Conservation (phyloP, 1,139 yeast species). For the Protomyces arabidopsidicola region DNA sequence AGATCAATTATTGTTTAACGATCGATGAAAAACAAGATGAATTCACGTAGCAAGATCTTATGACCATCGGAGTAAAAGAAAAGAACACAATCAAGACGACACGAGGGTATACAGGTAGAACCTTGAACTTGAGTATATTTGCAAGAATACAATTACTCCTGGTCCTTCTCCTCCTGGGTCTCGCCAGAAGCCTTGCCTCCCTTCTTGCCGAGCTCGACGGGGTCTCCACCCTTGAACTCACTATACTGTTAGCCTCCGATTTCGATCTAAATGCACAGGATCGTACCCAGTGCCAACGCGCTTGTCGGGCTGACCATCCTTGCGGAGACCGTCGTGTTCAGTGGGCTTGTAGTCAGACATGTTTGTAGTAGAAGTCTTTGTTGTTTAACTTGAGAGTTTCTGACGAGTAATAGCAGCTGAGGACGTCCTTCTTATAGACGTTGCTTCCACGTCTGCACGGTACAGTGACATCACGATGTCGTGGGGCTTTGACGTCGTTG, state of each 20-base stretch:
- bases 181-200: constrained; percentile 22
- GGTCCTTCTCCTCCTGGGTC: background rate
- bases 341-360: constrained; percentile 29
- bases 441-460: background rate
- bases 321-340: constrained; percentile 27
- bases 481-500: background rate
- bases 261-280: background rate
- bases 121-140: no score
- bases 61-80: no score
- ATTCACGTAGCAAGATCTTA: no score
- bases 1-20: no score
- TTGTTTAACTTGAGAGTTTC: background rate
- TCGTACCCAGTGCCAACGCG: constrained; percentile 24
- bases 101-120: no score
- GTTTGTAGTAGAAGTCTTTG: background rate
- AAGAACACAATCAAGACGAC: no score
- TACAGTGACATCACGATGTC: background rate
- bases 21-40: no score
- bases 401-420: background rate
- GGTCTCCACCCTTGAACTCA: constrained; percentile 26
- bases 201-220: constrained; percentile 27
- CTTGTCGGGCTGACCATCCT: constrained; percentile 28
- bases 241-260: constrained; percentile 1
- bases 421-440: background rate
- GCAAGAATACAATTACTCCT: background rate